Evolutionary conservation across 1,284 basidiomycete genomes (phyloP).

Genomic region (Lentinula novae-zelandiae): DNA sequence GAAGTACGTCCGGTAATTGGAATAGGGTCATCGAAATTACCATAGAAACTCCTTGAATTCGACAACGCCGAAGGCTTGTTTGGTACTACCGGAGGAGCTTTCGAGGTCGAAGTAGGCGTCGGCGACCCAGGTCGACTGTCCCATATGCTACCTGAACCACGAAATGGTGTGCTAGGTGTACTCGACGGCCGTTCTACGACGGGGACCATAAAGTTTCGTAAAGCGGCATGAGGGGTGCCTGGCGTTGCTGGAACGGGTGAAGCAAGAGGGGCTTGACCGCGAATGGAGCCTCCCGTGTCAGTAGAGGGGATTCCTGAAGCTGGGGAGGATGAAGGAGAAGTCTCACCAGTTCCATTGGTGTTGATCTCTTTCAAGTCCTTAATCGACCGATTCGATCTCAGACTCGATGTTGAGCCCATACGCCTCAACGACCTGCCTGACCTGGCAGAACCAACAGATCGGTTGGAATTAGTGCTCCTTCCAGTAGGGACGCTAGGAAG

Average conservation of each 20-base stretch:
- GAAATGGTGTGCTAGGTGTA: slow-evolving; percentile 57
- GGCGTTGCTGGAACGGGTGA: neutral
- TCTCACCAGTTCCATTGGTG: neutral
- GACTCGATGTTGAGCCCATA: neutral
- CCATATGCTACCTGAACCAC: slow-evolving; percentile 13
- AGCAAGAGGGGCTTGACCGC: slow-evolving; percentile 23
- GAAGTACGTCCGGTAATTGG: slow-evolving; percentile 14
- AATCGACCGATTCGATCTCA: neutral
- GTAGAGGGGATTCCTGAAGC: slow-evolving; percentile 16
- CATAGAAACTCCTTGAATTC: slow-evolving; percentile 13
- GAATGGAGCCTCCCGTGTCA: slow-evolving; percentile 15
- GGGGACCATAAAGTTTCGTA: slow-evolving; percentile 27
- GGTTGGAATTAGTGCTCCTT: slow-evolving; percentile 25
- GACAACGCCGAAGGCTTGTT: slow-evolving; percentile 46
- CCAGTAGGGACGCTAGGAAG: slow-evolving; percentile 28
- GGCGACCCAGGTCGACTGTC: slow-evolving; percentile 54
- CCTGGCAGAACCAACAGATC: neutral
- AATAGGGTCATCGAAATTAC: neutral
- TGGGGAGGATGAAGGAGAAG: slow-evolving; percentile 20
- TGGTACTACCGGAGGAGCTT: slow-evolving; percentile 31
- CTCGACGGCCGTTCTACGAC: slow-evolving; percentile 70
- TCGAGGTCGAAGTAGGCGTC: neutral
- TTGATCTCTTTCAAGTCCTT: slow-evolving; percentile 17
- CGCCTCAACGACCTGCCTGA: neutral
- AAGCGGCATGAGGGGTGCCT: slow-evolving; percentile 7